Evolutionary conservation across 2,329 filamentous ascomycete species (phyloP), one percentile per base, ranked within the genome.

Genomic region (Knufia petricola): DNA sequence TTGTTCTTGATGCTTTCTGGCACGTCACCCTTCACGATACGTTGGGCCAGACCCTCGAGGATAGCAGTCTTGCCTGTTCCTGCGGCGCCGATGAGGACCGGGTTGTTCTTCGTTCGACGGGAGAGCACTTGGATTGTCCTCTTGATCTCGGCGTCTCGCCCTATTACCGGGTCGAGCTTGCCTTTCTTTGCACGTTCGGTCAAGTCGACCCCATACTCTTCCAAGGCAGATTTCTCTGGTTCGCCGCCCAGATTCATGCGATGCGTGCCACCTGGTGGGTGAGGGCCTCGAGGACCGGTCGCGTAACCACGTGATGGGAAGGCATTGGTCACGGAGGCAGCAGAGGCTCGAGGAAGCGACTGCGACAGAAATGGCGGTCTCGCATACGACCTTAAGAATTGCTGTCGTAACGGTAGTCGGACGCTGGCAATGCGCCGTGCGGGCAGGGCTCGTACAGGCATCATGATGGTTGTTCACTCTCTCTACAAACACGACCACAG

Each of bases 21-120:
- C 0, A 96, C 89, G 67, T 95, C 90, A 1, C 90, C 90, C 55
- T 82, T 78, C 1, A 95, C 85, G 56, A 98, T 96, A 45, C 92
- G 84, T 65, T 89, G 87, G 24, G 92, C 92, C 51, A 98, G 76
- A 60, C 92, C 92, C 71, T 98, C 92, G 43, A 96, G 88, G 49
- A 98, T 89, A 3, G 92, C 95, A 3, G 92, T 98, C 74, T 98
- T 98, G 63, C 92, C 92, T 20, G 96, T 92, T 81, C 92, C 92
- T 30, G 92, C 90, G 64, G 96, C 89, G 71, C 92, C 92, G 56
- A 98, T 96, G 57, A 98, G 78, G 42, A 96, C 90, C 1, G 92
- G 92, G 68, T 98, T 98, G 75, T 98, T 96, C 67, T 96, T 96
- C 6, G 92, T 96, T 52, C 92, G 76, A 54, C 92, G 76, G 13